Conservation (phyloP, 495 filamentous ascomycete species). For the Jackrogersella minutella region DNA sequence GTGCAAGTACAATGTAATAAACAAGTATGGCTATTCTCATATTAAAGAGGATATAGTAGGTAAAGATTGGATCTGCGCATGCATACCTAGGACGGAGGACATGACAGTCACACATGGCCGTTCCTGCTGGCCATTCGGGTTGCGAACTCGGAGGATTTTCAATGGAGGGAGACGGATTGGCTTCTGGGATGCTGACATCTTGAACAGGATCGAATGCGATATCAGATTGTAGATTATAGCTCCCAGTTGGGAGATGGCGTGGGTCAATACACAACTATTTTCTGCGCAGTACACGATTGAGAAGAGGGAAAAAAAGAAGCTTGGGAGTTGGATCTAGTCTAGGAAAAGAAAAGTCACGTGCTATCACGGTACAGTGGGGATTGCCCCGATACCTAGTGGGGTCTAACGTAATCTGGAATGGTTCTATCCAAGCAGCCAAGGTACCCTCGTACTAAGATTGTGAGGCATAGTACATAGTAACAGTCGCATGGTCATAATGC, state of each 20-base stretch:
- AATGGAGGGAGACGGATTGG: constrained; percentile 89
- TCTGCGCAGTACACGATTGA: neutral
- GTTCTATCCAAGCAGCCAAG: neutral
- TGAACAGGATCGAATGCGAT: constrained; percentile 5
- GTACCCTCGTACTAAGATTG: neutral
- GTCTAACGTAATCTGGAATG: neutral
- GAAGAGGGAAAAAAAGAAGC: neutral
- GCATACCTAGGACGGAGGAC: constrained; percentile 87
- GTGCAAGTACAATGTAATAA: constrained; percentile 13
- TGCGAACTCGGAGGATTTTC: constrained; percentile 79
- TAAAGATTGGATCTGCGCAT: neutral
- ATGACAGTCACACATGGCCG: constrained; percentile 87
- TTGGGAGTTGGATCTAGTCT: constrained; percentile 3
- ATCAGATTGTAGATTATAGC: constrained; percentile 7
- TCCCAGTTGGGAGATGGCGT: constrained; percentile 22
- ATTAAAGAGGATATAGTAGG: neutral
- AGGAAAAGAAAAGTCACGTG: constrained; percentile 22
- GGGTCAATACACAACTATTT: constrained; percentile 30
- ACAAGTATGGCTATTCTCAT: constrained; percentile 5
- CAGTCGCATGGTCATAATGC: too few relatives aligned
- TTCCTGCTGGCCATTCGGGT: constrained; percentile 75
- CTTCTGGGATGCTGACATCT: constrained; percentile 47
- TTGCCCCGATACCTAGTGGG: neutral
- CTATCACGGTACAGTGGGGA: neutral
- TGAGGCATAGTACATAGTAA: too few relatives aligned